Conservation (phyloP, 345 rosid species). For the Gossypium rotundifolium region DNA sequence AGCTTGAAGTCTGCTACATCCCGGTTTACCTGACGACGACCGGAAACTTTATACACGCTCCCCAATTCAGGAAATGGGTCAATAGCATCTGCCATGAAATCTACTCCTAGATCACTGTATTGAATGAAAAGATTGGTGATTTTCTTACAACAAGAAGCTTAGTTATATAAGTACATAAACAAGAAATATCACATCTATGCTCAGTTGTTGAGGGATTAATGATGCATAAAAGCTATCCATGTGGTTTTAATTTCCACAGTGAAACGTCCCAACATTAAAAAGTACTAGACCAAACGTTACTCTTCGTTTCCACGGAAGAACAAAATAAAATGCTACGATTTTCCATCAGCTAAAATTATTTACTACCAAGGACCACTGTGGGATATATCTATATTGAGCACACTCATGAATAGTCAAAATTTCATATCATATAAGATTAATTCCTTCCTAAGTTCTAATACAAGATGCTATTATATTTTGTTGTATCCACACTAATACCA, state of each 20-base stretch:
- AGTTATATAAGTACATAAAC: neutral
- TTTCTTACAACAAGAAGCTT: neutral
- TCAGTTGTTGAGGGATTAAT: neutral
- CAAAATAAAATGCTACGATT: neutral
- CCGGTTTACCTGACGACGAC: conserved; percentile 15
- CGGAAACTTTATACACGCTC: conserved; percentile 6
- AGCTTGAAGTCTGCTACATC: conserved; percentile 16
- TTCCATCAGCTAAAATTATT: neutral
- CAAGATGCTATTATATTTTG: too few relatives aligned
- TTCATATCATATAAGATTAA: too few relatives aligned
- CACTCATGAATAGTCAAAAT: neutral
- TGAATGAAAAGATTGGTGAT: neutral
- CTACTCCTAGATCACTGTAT: neutral
- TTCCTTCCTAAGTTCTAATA: too few relatives aligned
- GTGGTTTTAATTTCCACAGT: neutral
- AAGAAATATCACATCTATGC: neutral
- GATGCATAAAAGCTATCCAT: neutral
- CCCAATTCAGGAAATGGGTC: conserved; percentile 13
- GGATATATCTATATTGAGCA: neutral
- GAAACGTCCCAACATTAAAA: neutral
- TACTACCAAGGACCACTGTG: neutral
- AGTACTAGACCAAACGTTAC: neutral
- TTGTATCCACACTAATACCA: too few relatives aligned
- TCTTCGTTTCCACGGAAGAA: neutral
- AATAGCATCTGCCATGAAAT: conserved; percentile 8